phyloP scores from a whole-genome alignment of 192 early-diverging fungal species.

The Backusella tarrabulga region DNA sequence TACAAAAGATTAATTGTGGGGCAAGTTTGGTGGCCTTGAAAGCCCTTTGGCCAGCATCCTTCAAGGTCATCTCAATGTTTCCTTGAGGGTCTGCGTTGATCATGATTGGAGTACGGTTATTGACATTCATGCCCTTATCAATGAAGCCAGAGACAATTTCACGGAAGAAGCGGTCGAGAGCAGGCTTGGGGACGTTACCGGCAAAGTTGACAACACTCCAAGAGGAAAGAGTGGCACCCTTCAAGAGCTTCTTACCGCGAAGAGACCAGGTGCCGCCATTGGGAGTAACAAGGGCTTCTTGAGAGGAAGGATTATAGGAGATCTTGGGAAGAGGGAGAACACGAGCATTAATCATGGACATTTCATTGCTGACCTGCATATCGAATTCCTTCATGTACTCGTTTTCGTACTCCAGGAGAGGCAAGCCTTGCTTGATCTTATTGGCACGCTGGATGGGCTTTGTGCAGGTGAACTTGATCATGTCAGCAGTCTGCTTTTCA shows the following conservation, averaged over 20 bases:
- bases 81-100: conserved; percentile 51
- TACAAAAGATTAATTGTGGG: conserved; percentile 83
- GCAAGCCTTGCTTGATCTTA: conserved; percentile 79
- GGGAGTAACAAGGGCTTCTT: conserved; percentile 47
- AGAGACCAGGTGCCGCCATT: conserved; percentile 87
- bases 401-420: conserved; percentile 59
- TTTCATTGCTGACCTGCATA: conserved; percentile 61
- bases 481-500: conserved; percentile 85
- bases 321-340: conserved; percentile 79
- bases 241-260: conserved; percentile 72
- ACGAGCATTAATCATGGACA: conserved; percentile 71
- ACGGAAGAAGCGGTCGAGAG: conserved; percentile 71
- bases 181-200: conserved; percentile 45
- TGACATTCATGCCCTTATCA: conserved; percentile 66
- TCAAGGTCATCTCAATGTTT: conserved; percentile 66
- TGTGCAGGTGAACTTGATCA: conserved; percentile 91
- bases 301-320: conserved; percentile 54
- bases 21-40: conserved; percentile 55
- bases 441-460: conserved; percentile 73
- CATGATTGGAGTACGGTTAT: conserved; percentile 42
- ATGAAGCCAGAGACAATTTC: conserved; percentile 72
- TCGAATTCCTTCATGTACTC: conserved; percentile 79
- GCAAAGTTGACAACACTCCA: conserved; percentile 84
- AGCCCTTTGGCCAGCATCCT: conserved; percentile 66
- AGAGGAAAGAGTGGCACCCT: conserved; percentile 71